Percentiles rank a stretch among this genome's conserved stretches.
These are phyloP conservation scores for Alternaria sp. DNA, from an alignment of 2,329 filamentous ascomycete species.

Conservation along the genomic window DNA sequence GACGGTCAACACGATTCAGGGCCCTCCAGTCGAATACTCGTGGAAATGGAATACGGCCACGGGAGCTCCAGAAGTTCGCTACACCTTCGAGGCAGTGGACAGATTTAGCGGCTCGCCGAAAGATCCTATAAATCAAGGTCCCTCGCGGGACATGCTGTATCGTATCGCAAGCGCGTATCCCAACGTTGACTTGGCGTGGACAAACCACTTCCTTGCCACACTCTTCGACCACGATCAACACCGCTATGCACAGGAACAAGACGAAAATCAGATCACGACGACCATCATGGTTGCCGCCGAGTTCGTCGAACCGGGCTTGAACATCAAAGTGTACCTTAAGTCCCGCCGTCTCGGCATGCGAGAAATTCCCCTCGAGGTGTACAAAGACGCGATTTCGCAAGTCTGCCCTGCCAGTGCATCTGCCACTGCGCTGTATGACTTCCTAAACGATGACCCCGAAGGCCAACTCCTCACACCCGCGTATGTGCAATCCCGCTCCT, in stretches of 20 bases:
- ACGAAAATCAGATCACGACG: background rate
- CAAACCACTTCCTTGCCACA: conserved; percentile 1
- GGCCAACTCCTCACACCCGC: conserved; percentile 1
- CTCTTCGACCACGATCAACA: conserved; percentile 5
- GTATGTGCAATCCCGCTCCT: background rate
- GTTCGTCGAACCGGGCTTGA: background rate
- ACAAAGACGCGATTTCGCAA: background rate
- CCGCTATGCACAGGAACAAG: background rate
- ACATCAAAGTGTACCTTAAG: conserved; percentile 1
- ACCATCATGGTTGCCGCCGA: conserved; percentile 2
- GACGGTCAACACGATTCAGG: background rate
- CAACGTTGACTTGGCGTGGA: background rate
- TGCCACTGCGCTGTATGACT: background rate
- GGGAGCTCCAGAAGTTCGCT: background rate
- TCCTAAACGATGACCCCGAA: background rate
- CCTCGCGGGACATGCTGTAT: conserved; percentile 1
- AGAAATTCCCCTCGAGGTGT: background rate
- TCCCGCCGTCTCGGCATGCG: background rate
- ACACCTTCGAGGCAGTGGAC: conserved; percentile 1
- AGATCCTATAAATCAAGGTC: conserved; percentile 2
- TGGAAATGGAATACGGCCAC: background rate
- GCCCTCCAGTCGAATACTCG: conserved; percentile 4
- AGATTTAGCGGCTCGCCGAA: background rate
- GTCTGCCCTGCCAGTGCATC: background rate
- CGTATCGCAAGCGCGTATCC: background rate